phyloP scores from a whole-genome alignment of 441 rosid genomes.

The Aquilaria agallochum region DNA sequence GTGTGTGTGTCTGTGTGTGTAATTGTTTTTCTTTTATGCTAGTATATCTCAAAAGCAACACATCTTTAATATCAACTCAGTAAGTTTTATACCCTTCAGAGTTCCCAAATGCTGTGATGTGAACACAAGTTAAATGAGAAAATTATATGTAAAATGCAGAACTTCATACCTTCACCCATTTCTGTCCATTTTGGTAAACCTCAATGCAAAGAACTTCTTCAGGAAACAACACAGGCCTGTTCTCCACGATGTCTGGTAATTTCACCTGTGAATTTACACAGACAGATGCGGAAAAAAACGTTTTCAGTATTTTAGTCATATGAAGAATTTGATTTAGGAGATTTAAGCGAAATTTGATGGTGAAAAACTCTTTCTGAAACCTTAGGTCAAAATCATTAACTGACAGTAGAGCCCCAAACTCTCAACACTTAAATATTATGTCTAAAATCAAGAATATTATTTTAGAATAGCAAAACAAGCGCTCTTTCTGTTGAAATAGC shows the following conservation, averaged over 20 bases:
- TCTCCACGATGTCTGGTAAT: constrained; percentile 35
- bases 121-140: background rate
- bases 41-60: background rate
- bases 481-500: background rate
- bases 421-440: background rate
- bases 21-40: background rate
- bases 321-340: constrained; percentile 6
- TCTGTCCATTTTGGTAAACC: constrained; percentile 50
- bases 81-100: background rate
- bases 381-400: background rate
- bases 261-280: constrained; percentile 22
- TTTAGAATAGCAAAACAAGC: too few relatives aligned
- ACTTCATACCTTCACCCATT: constrained; percentile 46
- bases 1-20: too few relatives aligned
- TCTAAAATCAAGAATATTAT: too few relatives aligned
- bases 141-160: constrained; percentile 4
- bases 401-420: constrained; percentile 5
- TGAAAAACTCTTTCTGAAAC: background rate
- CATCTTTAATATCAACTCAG: background rate
- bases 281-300: too few relatives aligned
- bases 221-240: constrained; percentile 33
- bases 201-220: constrained; percentile 76
- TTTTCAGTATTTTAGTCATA: constrained; percentile 11
- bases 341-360: background rate
- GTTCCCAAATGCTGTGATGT: background rate